Conservation (phyloP, 768 basidiomycete species). For the Cubamyces sp. region DNA sequence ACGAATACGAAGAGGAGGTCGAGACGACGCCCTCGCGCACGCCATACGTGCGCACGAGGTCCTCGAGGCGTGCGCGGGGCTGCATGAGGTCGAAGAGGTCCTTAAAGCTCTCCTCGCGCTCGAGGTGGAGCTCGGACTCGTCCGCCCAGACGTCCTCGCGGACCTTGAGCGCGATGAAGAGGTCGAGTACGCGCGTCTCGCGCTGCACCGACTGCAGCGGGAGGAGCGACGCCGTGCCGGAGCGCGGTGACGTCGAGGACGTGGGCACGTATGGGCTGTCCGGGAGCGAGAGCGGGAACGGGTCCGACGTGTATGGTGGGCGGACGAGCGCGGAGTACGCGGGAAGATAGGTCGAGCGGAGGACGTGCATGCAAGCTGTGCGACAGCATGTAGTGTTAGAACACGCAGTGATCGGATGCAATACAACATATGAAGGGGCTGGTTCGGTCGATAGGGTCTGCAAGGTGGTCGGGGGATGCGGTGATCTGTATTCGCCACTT, state of each 20-base stretch:
- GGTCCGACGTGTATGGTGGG: slow-evolving; percentile 74
- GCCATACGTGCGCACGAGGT: slow-evolving; percentile 58
- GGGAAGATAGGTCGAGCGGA: slow-evolving; percentile 75
- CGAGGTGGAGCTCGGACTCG: slow-evolving; percentile 74
- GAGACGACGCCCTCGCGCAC: slow-evolving; percentile 41
- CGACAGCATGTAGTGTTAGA: neutral
- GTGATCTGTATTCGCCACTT: slow-evolving; percentile 11
- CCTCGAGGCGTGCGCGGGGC: slow-evolving; percentile 76
- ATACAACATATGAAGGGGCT: neutral
- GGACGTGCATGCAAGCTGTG: slow-evolving; percentile 78
- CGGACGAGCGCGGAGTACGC: slow-evolving; percentile 66
- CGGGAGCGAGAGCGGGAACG: slow-evolving; percentile 59
- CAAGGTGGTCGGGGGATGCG: too few relatives aligned
- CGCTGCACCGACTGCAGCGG: slow-evolving; percentile 58
- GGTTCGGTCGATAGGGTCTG: neutral
- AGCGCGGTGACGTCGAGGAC: slow-evolving; percentile 25
- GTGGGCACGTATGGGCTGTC: slow-evolving; percentile 31
- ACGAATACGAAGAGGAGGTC: slow-evolving; percentile 4
- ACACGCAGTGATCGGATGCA: neutral
- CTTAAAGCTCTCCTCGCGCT: slow-evolving; percentile 74
- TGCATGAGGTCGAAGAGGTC: slow-evolving; percentile 80
- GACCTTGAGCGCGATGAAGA: slow-evolving; percentile 79
- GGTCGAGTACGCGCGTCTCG: slow-evolving; percentile 76
- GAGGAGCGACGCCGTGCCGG: slow-evolving; percentile 25
- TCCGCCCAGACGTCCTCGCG: slow-evolving; percentile 79